phyloP scores from a whole-genome alignment of 345 rosid species.

The Rhodomyrtus tomentosa region DNA sequence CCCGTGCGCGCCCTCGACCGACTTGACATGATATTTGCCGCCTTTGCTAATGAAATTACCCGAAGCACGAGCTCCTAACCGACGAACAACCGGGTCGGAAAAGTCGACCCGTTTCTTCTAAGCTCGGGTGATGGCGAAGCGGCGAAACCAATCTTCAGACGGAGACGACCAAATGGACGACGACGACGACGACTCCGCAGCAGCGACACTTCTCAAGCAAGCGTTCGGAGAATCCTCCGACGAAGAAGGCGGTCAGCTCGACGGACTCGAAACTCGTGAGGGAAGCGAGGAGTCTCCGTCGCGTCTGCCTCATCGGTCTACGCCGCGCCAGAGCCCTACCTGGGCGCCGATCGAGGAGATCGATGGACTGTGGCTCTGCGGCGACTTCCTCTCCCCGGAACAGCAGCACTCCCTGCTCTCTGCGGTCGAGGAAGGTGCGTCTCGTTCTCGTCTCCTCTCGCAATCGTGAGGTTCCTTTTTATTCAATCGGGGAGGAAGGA shows the following conservation, averaged over 20 bases:
- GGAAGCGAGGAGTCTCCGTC: not conserved
- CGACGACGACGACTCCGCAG: constrained; percentile 3
- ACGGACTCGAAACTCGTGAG: not conserved
- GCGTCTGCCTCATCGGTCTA: not conserved
- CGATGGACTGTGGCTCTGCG: constrained; percentile 59
- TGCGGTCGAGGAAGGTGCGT: constrained; percentile 45
- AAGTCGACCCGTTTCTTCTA: not conserved
- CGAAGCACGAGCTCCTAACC: no score
- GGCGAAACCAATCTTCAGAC: not conserved
- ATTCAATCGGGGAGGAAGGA: not conserved
- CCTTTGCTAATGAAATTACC: no score
- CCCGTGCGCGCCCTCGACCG: no score
- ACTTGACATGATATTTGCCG: not conserved
- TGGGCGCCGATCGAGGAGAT: constrained; percentile 54
- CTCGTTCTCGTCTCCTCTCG: not conserved
- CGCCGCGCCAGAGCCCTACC: not conserved
- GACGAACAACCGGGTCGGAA: not conserved
- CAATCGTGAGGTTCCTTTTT: not conserved
- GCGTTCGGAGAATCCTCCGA: constrained; percentile 78
- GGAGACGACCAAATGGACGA: not conserved
- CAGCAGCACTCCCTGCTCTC: constrained; percentile 48
- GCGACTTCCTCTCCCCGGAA: constrained; percentile 48
- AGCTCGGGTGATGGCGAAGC: not conserved
- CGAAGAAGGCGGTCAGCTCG: constrained; percentile 19
- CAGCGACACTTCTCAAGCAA: constrained; percentile 8